Evolutionary conservation across 2,329 filamentous ascomycete species (phyloP).

Genomic region (Diaporthe batatas): DNA sequence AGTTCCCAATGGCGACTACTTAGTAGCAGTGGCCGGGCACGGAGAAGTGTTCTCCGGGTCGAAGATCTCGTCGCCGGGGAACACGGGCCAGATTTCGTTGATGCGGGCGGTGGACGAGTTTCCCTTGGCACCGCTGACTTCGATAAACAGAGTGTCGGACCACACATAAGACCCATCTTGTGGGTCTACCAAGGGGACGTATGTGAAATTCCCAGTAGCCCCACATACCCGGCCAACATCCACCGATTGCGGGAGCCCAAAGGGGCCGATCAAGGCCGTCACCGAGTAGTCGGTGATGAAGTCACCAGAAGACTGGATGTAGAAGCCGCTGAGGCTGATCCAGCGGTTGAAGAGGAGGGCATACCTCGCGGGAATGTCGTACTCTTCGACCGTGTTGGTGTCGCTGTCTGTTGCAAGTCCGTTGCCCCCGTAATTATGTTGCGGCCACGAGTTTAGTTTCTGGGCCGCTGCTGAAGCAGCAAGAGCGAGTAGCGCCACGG

Average conservation of each 20-base stretch:
- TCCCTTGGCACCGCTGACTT: neutral
- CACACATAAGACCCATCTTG: neutral
- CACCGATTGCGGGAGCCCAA: too few relatives aligned
- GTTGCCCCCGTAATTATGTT: neutral
- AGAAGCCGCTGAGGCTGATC: neutral
- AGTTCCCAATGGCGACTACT: neutral
- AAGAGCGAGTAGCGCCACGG: neutral
- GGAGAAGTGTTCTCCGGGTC: slow-evolving; percentile 9
- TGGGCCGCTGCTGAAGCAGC: neutral
- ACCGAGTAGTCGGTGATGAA: slow-evolving; percentile 14
- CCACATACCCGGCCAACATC: slow-evolving; percentile 11
- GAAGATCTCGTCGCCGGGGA: slow-evolving; percentile 1
- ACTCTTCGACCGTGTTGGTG: neutral
- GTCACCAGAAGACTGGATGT: slow-evolving; percentile 10
- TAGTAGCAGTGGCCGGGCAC: neutral
- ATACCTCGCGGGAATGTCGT: neutral
- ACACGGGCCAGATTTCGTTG: slow-evolving; percentile 15
- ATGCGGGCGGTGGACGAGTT: slow-evolving; percentile 5
- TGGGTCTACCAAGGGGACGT: neutral
- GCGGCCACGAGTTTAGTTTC: slow-evolving; percentile 14
- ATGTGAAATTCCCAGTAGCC: slow-evolving; percentile 12
- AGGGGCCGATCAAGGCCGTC: neutral
- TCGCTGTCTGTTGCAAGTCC: slow-evolving; percentile 10
- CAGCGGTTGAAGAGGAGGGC: neutral
- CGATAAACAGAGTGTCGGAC: neutral